These are phyloP conservation scores for Tetradesmus lagerheimii DNA, from an alignment of 139 green algal genomes.

Conservation along the genomic window DNA sequence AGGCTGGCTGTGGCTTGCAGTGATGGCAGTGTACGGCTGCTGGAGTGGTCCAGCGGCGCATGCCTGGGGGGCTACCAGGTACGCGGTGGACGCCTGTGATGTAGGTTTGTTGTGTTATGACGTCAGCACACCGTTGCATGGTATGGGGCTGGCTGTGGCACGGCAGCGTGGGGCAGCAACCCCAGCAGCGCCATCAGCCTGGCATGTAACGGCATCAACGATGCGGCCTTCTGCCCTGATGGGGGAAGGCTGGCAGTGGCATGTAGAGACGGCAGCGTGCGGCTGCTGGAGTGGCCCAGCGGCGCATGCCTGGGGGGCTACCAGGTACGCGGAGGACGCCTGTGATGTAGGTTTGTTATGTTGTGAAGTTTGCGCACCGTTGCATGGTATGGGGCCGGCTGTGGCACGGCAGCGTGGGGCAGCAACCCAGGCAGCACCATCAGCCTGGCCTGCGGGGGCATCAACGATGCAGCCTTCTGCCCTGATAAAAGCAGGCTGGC, in stretches of 20 bases:
- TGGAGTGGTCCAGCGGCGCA: constrained; percentile 59
- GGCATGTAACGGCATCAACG: constrained; percentile 71
- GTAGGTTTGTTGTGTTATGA: too few relatives aligned
- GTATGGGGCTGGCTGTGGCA: constrained; percentile 83
- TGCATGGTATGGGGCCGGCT: constrained; percentile 82
- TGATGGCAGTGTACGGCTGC: constrained; percentile 83
- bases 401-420: constrained; percentile 80
- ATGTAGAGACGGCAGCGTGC: constrained; percentile 81
- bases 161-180: constrained; percentile 67
- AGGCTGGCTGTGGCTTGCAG: constrained; percentile 79
- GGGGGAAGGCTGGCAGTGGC: constrained; percentile 81
- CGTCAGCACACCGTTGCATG: too few relatives aligned
- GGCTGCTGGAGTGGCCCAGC: constrained; percentile 71
- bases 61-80: constrained; percentile 74
- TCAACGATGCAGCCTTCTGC: constrained; percentile 80
- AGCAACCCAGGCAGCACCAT: constrained; percentile 36
- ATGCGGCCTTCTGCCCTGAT: constrained; percentile 79
- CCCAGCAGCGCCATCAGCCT: constrained; percentile 30
- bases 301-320: constrained; percentile 61
- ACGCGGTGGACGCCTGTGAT: too few relatives aligned
- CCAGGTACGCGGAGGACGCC: constrained; percentile 68
- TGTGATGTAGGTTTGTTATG: too few relatives aligned
- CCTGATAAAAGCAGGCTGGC: constrained; percentile 82
- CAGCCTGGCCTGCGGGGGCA: constrained; percentile 56
- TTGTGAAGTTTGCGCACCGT: too few relatives aligned